phyloP scores from a whole-genome alignment of 176 grass and related monocot species.

The Raddia distichophylla region DNA sequence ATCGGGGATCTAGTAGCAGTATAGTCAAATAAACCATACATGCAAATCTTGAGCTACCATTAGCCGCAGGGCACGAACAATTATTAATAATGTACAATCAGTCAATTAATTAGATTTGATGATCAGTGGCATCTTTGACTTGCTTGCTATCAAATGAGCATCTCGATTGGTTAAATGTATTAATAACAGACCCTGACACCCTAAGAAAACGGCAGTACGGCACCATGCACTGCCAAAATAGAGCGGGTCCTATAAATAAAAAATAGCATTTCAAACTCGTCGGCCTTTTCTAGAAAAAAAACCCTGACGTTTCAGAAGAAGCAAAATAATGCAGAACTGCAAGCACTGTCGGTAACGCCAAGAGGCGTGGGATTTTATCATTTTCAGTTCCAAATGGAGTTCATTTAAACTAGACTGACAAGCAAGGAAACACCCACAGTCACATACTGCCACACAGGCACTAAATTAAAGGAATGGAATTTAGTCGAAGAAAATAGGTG shows the following conservation, averaged over 20 bases:
- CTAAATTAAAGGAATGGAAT: constrained; percentile 6
- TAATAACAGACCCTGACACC: too few relatives aligned
- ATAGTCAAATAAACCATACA: constrained; percentile 16
- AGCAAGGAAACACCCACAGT: neutral
- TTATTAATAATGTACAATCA: neutral
- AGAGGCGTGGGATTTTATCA: too few relatives aligned
- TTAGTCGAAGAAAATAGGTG: neutral
- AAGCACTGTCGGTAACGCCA: neutral
- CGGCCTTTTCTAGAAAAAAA: neutral
- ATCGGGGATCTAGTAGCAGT: neutral
- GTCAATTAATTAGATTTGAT: neutral
- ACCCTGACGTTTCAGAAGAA: too few relatives aligned
- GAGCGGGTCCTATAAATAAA: neutral
- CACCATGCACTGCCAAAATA: too few relatives aligned
- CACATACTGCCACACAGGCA: neutral
- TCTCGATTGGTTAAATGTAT: constrained; percentile 1
- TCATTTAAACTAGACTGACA: neutral
- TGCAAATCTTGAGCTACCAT: neutral
- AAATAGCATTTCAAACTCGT: too few relatives aligned
- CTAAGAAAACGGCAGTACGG: too few relatives aligned
- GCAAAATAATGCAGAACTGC: neutral
- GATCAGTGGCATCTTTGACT: neutral
- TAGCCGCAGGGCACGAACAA: neutral
- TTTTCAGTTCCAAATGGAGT: too few relatives aligned
- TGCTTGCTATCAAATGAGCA: constrained; percentile 21